phyloP scores from a whole-genome alignment of 1,284 basidiomycete species.

The Clitocybe nebularis region DNA sequence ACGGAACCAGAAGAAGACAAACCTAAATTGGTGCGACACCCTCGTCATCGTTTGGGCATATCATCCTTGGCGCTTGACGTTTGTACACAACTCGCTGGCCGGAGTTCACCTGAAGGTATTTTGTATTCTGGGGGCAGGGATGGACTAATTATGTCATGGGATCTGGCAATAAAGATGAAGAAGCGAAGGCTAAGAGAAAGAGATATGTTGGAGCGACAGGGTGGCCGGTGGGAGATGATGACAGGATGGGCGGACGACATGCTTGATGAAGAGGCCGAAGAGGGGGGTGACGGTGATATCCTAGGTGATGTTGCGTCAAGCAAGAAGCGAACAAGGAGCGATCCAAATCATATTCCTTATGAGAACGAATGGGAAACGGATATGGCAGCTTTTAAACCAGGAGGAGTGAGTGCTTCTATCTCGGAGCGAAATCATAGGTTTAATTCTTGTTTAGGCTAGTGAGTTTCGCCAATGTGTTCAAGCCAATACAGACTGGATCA shows the following conservation, averaged over 20 bases:
- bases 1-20: slow-evolving; percentile 14
- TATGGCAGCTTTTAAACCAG: slow-evolving; percentile 37
- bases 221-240: slow-evolving; percentile 65
- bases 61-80: slow-evolving; percentile 84
- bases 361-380: slow-evolving; percentile 83
- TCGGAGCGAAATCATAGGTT: not conserved
- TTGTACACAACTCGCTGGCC: slow-evolving; percentile 69
- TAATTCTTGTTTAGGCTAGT: slow-evolving; percentile 34
- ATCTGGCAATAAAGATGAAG: slow-evolving; percentile 72
- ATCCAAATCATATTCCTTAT: slow-evolving; percentile 42
- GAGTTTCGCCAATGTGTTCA: slow-evolving; percentile 83
- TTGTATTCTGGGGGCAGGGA: slow-evolving; percentile 93
- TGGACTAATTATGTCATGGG: slow-evolving; percentile 90
- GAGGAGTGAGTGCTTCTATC: slow-evolving; percentile 39
- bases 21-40: slow-evolving; percentile 41
- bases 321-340: slow-evolving; percentile 31
- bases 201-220: slow-evolving; percentile 25
- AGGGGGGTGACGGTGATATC: slow-evolving; percentile 64
- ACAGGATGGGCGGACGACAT: slow-evolving; percentile 79
- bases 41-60: slow-evolving; percentile 85
- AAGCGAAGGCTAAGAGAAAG: slow-evolving; percentile 20
- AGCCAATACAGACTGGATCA: slow-evolving; percentile 93
- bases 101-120: slow-evolving; percentile 75
- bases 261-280: slow-evolving; percentile 57
- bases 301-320: slow-evolving; percentile 62